A percentile compares a stretch with the other conserved stretches of the same genome.
phyloP scores from a whole-genome alignment of 225 moss, liverwort and hornwort genomes.

The Takakia lepidozioides region DNA sequence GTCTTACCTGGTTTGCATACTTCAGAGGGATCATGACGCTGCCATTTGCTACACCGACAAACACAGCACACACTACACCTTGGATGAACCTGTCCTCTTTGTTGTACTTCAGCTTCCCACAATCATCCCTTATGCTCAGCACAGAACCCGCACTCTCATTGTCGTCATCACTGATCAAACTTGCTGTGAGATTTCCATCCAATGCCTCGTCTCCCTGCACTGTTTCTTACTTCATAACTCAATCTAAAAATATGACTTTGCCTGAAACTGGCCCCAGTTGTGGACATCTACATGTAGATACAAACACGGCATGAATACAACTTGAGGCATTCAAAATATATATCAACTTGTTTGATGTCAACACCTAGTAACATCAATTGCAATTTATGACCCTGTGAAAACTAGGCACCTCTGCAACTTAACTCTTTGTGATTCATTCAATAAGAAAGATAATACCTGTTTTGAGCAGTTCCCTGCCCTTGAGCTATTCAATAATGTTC shows the following conservation, averaged over 20 bases:
- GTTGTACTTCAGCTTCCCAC: conserved; percentile 2
- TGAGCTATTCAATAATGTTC: too few relatives aligned
- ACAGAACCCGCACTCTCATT: neutral
- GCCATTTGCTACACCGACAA: conserved; percentile 28
- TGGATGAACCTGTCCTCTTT: conserved; percentile 12
- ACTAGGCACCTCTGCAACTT: neutral
- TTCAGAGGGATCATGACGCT: conserved; percentile 35
- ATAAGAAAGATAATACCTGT: too few relatives aligned
- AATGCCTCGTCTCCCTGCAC: too few relatives aligned
- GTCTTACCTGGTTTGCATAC: conserved; percentile 24
- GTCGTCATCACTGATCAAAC: neutral
- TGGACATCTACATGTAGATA: too few relatives aligned
- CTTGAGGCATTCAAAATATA: too few relatives aligned
- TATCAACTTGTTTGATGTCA: conserved; percentile 8
- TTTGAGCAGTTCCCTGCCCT: too few relatives aligned
- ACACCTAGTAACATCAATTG: conserved; percentile 1
- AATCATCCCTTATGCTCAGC: conserved; percentile 1
- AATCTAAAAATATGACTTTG: too few relatives aligned
- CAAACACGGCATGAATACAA: too few relatives aligned
- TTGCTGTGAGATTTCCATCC: conserved; percentile 2
- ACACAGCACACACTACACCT: conserved; percentile 17
- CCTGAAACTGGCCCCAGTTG: too few relatives aligned
- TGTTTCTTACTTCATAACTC: too few relatives aligned
- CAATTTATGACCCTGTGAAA: neutral
- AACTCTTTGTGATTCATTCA: too few relatives aligned